Evolutionary conservation across 345 rosid genomes (phyloP).

Genomic region (Brassica napus): DNA sequence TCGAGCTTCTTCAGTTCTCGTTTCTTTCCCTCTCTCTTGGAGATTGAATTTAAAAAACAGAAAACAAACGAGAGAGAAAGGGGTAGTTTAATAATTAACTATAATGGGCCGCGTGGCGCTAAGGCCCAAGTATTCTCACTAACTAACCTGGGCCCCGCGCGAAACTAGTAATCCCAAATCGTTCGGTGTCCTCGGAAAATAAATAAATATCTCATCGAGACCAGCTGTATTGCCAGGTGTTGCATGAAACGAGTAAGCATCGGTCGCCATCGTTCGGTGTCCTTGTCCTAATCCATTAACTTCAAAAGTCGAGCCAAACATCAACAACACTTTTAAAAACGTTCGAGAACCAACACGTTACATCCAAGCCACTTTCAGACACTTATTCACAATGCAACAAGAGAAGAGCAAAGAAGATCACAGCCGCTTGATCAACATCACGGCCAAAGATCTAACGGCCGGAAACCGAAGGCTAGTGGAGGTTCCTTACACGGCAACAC

Average conservation of each 20-base stretch:
- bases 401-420: conserved; percentile 31
- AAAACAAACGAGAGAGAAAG: neutral
- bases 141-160: neutral
- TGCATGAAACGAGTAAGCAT: conserved; percentile 24
- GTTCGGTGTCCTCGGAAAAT: neutral
- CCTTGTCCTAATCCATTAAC: conserved; percentile 31
- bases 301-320: conserved; percentile 3
- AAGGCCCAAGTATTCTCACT: conserved; percentile 6
- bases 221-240: conserved; percentile 1
- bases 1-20: conserved; percentile 19
- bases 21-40: conserved; percentile 31
- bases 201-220: neutral
- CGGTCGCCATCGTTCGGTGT: neutral
- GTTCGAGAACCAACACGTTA: conserved; percentile 15
- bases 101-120: neutral
- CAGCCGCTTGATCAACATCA: conserved; percentile 31
- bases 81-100: neutral
- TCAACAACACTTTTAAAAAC: conserved; percentile 6
- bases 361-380: neutral
- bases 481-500: conserved; percentile 49
- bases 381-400: conserved; percentile 34
- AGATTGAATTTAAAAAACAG: neutral
- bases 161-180: neutral
- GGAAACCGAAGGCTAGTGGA: conserved; percentile 62
- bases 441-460: conserved; percentile 47